Base-by-base conservation (phyloP, 768 basidiomycete genomes). In the Boletellus ananiceps region DNA sequence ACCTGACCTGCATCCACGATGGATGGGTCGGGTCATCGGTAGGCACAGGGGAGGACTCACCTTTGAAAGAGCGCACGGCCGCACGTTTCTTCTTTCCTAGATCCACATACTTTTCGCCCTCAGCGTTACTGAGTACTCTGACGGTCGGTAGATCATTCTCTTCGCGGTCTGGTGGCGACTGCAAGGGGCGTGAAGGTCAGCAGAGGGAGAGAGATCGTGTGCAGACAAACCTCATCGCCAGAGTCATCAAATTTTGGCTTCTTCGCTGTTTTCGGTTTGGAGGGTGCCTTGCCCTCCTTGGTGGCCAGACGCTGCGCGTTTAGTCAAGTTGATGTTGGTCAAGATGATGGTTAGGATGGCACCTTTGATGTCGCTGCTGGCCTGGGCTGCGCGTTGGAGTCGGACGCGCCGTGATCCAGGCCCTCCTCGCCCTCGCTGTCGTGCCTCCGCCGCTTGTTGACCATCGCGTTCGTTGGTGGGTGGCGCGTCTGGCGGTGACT, bases 21-120 rank as follows among this genome's bases (percentile, higher is more conserved):
- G 44, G 36, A 73, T 66, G 72, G 74, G 34, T 55, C 32, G 68
- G 3, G 13, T 15, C 13, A 16, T 11, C 14, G 8, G 7, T 15
- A 12, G 29, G 33, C 4, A 13, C 14, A 13, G n/a, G 16, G 23
- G 19, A 47, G 29, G 8, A 37, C 32, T 31, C 59, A 70, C 76
- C 76, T 63, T 78, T 78, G 68, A 77, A 78, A 56, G 40, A 46
- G 13, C 69, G 67, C 2, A 87, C 80, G 2, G 82, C 77, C 3
- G 73, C 84, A 5, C 85, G 82, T 64, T 76, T 82, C 61, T 82
- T 86, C 68, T 84, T 88, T 4, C 88, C 86, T 13, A 89, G 59
- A 29, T 86, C 81, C 36, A 88, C 60, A 52, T 79, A 89, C 46
- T 60, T 64, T 4, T 78, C 74, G 13, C 70, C 66, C 16, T 69